Evolutionary conservation across 2,329 filamentous ascomycete genomes (phyloP), one percentile per base, ranked within the genome.

Genomic region (Trichophyton benhamiae): DNA sequence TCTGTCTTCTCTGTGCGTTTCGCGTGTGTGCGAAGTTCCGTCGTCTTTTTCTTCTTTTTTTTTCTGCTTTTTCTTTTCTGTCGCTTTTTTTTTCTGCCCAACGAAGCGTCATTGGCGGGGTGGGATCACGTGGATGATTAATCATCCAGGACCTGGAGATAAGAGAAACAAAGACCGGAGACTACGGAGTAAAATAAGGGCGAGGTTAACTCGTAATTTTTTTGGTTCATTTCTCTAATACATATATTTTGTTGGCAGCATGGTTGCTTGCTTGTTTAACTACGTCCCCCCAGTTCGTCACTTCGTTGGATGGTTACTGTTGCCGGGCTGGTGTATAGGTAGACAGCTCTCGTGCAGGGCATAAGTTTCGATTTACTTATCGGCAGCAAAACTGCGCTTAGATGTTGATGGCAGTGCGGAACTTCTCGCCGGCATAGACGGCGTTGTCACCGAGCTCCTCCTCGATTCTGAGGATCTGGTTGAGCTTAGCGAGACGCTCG

Each of bases 381-480:
- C 33, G 33, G 11, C 33, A 9, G 33, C 33, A 38, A 38, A 13
- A 38, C 11, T 38, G 9, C 11, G 27, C 77, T 85, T 89, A 95
- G 79, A 96, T 78, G 82, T 89, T 91, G 72, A 96, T 87, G 66
- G 92, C 80, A 70, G 80, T 91, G 81, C 92, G 88, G 89, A 97
- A 99, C 75, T 90, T 91, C 74, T 82, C 79, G 70, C 94, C 94
- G 70, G 92, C 91, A 76, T 92, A 99, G 79, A 97, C 74, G 69
- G 92, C 94, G 72, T 94, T 87, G 72, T 86, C 83, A 71, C 91
- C 91, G 67, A 99, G 87, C 84, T 99, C 94, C 83, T 99, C 94
- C 85, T 99, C 94, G 71, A 99, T 99, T 75, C 94, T 90, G 74
- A 99, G 88, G 74, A 99, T 96, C 84, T 99, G 94, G 88, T 99